Evolutionary conservation across 148 eudicot species (phyloP), one percentile per base, ranked within the genome.

Genomic region (Polygonum maritimum): DNA sequence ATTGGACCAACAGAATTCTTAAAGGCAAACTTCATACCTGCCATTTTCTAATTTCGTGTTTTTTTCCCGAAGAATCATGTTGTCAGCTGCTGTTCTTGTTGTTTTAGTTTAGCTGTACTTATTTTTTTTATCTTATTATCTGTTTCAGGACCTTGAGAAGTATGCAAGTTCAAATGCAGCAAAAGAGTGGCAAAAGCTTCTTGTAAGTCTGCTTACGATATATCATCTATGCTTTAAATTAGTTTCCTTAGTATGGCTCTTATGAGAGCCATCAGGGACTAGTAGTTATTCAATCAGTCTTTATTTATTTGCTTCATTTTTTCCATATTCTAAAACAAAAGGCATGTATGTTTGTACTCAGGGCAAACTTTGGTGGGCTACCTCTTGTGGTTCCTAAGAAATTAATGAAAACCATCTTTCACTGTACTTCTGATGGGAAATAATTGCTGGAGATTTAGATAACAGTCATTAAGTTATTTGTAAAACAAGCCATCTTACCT

Each of bases 1-100:
- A 95, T 95, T 71, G 98, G 98, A 55, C 98, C 98, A 62, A 90
- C 94, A 2, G 98, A 89, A 44, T 92, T 94, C 81, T 88, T 78
- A 36, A 94, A 92, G 97, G 98, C 92, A 77, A 77, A 77, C 73
- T 83, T 45, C 44, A 73, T 60, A 67, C 45, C 45, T 67, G 38
- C 16, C 71, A 36, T 22, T 65, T 67, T 36, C n/a, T 38, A 16
- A 15, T 15, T 35, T 67, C 8, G 21, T 35, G 31, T 26, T 0
- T 4, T 33, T 26, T 31, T 15, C 3, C 16, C 57, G 7, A 31
- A 62, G 16, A 38, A 26, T 19, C 38, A 36, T 36, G 45, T 44
- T 67, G 7, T 15, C 44, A 67, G 71, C 11, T 67, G 71, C 21
- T 67, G 45, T 35, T 67, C 71, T 33, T 35, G 44, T 16, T 35